Conservation (phyloP, 2,329 filamentous ascomycete species). For the Byssochlamys sp. region DNA sequence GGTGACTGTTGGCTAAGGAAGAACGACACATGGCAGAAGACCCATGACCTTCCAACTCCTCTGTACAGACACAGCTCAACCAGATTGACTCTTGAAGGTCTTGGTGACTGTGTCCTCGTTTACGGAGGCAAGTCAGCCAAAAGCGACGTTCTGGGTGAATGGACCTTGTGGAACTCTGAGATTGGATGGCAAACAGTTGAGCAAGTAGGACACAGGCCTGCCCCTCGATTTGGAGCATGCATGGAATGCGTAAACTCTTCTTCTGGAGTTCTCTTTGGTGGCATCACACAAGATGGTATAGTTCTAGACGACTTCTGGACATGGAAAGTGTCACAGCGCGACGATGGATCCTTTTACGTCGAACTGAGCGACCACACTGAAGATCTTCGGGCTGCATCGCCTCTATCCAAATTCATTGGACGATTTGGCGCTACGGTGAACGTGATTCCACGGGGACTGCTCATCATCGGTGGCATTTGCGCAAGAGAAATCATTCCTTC, state of each 20-base stretch:
- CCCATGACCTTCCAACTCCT: conserved; percentile 57
- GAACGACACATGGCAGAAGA: conserved; percentile 53
- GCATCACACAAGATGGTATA: conserved; percentile 56
- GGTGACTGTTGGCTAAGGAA: conserved; percentile 67
- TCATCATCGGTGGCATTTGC: conserved; percentile 46
- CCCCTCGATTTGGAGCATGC: conserved; percentile 48
- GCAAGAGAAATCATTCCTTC: conserved; percentile 26
- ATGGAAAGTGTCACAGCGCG: conserved; percentile 49
- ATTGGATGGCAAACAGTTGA: conserved; percentile 43
- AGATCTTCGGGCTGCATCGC: conserved; percentile 14
- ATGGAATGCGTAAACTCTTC: conserved; percentile 35
- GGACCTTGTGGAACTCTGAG: conserved; percentile 45
- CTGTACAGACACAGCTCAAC: conserved; percentile 67
- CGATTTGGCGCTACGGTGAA: conserved; percentile 46
- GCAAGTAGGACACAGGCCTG: conserved; percentile 27
- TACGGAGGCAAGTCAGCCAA: conserved; percentile 52
- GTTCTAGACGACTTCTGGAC: conserved; percentile 54
- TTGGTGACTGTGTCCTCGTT: conserved; percentile 43
- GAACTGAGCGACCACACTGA: conserved; percentile 18
- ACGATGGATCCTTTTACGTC: conserved; percentile 19
- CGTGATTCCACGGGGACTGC: conserved; percentile 34
- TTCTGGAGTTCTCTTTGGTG: conserved; percentile 60
- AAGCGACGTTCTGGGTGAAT: conserved; percentile 41
- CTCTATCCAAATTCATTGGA: conserved; percentile 22
- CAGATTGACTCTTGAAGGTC: conserved; percentile 28